Percentiles rank a stretch among this genome's conserved stretches.
These are phyloP conservation scores for Paraphysoderma sedebokerense DNA, from an alignment of 371 early-diverging fungal genomes.

Conservation along the genomic window DNA sequence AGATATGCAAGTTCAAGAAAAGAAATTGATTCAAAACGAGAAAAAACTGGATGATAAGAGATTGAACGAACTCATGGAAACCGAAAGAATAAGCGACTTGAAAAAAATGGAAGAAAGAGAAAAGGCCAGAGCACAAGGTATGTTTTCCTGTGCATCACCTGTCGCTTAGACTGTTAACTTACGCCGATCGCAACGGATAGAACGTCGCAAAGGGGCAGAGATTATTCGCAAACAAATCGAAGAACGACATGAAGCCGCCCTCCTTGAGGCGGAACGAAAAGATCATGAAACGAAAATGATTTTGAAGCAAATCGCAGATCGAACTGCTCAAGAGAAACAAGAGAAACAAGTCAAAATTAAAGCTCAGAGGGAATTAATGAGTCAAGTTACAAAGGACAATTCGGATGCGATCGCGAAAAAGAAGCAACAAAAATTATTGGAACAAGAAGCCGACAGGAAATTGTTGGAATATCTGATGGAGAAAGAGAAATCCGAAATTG, in stretches of 20 bases:
- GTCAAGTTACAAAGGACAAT: conserved; percentile 3
- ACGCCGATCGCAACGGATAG: conserved; percentile 1
- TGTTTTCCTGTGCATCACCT: background rate
- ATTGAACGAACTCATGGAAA: conserved; percentile 32
- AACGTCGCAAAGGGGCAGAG: conserved; percentile 26
- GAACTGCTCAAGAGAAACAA: conserved; percentile 15
- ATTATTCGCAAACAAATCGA: conserved; percentile 27
- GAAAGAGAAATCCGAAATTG: conserved; percentile 24
- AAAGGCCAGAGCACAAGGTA: conserved; percentile 14
- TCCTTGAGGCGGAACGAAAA: conserved; percentile 23
- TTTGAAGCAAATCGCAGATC: conserved; percentile 15
- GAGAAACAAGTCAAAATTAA: conserved; percentile 21
- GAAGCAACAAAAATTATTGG: conserved; percentile 19
- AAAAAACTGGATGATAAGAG: conserved; percentile 23
- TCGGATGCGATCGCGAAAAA: conserved; percentile 21
- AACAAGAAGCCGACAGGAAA: conserved; percentile 29
- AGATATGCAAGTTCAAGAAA: conserved; percentile 31
- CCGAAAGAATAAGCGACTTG: conserved; percentile 22
- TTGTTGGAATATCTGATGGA: conserved; percentile 29
- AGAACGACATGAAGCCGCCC: conserved; percentile 24
- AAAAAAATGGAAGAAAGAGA: conserved; percentile 24
- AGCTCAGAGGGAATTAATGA: conserved; percentile 17
- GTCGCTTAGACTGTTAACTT: background rate
- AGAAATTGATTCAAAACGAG: conserved; percentile 22
- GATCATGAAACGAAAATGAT: conserved; percentile 33